These are phyloP conservation scores for Fusarium coicis DNA, from an alignment of 2,329 filamentous ascomycete genomes.

Conservation along the genomic window DNA sequence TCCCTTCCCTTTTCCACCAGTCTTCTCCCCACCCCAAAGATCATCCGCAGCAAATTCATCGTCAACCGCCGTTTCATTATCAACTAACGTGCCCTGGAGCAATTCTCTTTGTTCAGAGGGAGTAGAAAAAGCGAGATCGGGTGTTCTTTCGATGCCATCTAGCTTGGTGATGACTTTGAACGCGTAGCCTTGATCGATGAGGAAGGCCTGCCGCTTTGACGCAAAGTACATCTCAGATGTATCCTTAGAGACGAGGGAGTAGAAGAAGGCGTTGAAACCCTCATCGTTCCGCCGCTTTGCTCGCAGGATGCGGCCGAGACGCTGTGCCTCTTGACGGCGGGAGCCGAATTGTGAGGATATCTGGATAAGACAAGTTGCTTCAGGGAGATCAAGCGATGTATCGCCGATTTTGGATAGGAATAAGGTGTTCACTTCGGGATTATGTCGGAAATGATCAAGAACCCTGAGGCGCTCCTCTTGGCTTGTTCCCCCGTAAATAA, in stretches of 20 bases:
- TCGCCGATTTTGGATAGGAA: constrained; percentile 98
- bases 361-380: constrained; percentile 95
- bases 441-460: constrained; percentile 94
- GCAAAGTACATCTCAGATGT: constrained; percentile 99
- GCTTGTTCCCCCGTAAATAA: constrained; percentile 88
- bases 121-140: constrained; percentile 81
- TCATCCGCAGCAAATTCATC: not conserved
- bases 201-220: constrained; percentile 93
- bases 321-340: constrained; percentile 93
- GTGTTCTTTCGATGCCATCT: constrained; percentile 86
- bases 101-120: constrained; percentile 84
- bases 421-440: constrained; percentile 87
- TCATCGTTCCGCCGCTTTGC: constrained; percentile 97
- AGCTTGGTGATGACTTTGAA: constrained; percentile 99
- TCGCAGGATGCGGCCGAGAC: constrained; percentile 89
- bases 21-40: not conserved
- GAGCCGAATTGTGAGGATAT: constrained; percentile 98
- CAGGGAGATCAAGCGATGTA: constrained; percentile 93
- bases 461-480: constrained; percentile 88
- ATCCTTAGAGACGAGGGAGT: constrained; percentile 95
- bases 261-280: constrained; percentile 99
- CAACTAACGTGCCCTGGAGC: constrained; percentile 86
- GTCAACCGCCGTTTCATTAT: constrained; percentile 71
- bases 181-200: constrained; percentile 97
- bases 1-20: constrained; percentile 68